A percentile compares a stretch with the other conserved stretches of the same genome.
phyloP scores from a whole-genome alignment of 73 alveolate genomes.

The Breviolum minutum region DNA sequence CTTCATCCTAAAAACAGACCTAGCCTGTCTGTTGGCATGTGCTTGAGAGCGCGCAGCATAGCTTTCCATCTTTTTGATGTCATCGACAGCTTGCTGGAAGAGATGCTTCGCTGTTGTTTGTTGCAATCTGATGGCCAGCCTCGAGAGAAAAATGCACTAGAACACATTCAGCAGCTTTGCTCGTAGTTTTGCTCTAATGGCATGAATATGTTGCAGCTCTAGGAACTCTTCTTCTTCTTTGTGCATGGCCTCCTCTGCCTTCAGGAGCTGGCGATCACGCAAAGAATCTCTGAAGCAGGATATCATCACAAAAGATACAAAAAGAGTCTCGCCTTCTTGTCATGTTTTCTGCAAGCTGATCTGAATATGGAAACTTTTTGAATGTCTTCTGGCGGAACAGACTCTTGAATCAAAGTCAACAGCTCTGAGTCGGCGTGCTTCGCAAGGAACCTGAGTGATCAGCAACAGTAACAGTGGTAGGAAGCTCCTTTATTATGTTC shows the following conservation, averaged over 20 bases:
- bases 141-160: not conserved
- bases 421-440: not conserved
- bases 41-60: not conserved
- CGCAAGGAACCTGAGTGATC: not conserved
- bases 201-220: not conserved
- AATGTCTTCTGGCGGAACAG: not conserved
- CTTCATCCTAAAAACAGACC: not conserved
- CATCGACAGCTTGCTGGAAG: not conserved
- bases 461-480: not conserved
- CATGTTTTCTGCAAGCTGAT: not conserved
- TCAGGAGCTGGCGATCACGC: not conserved
- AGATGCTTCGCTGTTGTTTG: not conserved
- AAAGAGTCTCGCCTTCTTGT: not conserved
- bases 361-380: not conserved
- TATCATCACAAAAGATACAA: not conserved
- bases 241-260: not conserved
- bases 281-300: not conserved
- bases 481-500: not conserved
- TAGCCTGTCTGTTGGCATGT: constrained; percentile 24
- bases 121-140: not conserved
- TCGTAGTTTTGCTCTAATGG: not conserved
- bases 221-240: not conserved
- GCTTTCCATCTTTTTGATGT: not conserved
- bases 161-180: not conserved
- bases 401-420: not conserved